phyloP scores from a whole-genome alignment of 305 asterid genomes.

The Rubia tinctorum region DNA sequence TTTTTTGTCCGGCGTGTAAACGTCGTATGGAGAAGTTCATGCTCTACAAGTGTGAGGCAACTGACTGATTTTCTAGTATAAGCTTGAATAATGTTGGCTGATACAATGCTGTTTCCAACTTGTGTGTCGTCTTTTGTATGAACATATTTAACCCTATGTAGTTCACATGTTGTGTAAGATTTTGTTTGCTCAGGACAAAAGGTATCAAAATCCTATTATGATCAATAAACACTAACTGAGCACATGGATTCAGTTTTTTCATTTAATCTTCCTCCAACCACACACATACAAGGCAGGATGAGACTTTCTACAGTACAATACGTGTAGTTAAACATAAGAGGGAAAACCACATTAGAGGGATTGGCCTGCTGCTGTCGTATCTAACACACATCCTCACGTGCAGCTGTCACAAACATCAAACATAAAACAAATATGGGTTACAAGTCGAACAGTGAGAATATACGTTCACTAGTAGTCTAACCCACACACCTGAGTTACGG shows the following conservation, averaged over 20 bases:
- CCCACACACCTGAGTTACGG: too few relatives aligned
- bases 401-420: too few relatives aligned
- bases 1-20: conserved; percentile 47
- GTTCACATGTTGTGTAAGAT: neutral
- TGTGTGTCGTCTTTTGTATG: neutral
- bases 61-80: neutral
- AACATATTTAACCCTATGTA: neutral
- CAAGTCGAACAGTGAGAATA: too few relatives aligned
- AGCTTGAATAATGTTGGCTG: neutral
- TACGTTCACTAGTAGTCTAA: too few relatives aligned
- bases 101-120: neutral
- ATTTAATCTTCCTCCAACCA: too few relatives aligned
- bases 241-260: neutral
- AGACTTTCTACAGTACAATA: too few relatives aligned
- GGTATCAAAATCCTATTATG: neutral
- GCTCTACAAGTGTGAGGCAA: conserved; percentile 50
- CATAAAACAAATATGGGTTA: too few relatives aligned
- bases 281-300: too few relatives aligned
- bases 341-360: too few relatives aligned
- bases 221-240: neutral
- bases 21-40: conserved; percentile 49
- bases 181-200: neutral
- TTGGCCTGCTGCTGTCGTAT: too few relatives aligned
- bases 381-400: too few relatives aligned
- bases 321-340: too few relatives aligned